Conservation (phyloP, 306 rosid species). For the Acacia confusa region DNA sequence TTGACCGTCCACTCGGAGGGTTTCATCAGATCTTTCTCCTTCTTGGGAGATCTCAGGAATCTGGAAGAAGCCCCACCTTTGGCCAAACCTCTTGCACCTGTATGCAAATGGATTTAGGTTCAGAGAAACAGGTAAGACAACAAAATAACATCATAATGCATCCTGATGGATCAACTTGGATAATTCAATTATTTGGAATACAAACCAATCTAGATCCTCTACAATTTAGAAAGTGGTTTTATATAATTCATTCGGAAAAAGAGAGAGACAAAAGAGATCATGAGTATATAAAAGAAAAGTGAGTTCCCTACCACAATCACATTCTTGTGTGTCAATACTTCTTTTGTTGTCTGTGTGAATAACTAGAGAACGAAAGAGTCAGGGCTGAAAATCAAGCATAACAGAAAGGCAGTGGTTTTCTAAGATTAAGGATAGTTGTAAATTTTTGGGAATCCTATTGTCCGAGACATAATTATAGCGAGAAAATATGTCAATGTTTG, state of each 20-base stretch:
- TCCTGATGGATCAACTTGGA: not conserved
- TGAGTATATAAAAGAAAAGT: not conserved
- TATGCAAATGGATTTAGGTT: slow-evolving; percentile 12
- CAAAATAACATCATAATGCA: not conserved
- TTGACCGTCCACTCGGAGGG: not conserved
- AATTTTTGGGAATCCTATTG: not conserved
- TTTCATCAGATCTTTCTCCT: not conserved
- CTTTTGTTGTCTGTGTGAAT: not conserved
- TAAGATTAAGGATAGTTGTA: not conserved
- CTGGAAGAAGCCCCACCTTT: not conserved
- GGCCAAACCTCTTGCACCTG: not conserved
- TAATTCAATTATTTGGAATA: not conserved
- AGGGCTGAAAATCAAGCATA: not conserved
- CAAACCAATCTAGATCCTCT: not conserved
- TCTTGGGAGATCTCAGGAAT: not conserved
- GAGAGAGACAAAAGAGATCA: too few species aligned
- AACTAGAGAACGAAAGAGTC: not conserved
- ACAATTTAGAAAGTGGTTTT: not conserved
- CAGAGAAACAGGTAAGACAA: not conserved
- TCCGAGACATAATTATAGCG: not conserved
- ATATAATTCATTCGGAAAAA: too few species aligned
- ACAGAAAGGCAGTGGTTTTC: not conserved
- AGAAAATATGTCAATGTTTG: not conserved
- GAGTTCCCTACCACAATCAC: not conserved
- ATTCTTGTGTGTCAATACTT: not conserved